Evolutionary conservation across 192 early-diverging fungal species (phyloP).

Genomic region (Allomyces arbusculus): DNA sequence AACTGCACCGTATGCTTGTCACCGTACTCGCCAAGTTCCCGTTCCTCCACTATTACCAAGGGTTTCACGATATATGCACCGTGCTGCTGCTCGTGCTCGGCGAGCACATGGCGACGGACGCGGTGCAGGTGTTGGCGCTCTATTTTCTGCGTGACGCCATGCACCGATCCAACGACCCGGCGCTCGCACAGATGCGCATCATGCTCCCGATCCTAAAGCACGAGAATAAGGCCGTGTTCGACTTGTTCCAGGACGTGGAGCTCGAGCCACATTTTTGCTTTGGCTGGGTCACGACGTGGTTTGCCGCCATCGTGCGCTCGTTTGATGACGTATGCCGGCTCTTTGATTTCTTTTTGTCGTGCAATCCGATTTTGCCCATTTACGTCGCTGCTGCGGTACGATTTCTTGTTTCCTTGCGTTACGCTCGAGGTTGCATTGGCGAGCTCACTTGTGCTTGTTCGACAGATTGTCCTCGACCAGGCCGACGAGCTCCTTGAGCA

Average conservation of each 20-base stretch:
- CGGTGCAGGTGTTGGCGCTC: conserved; percentile 1
- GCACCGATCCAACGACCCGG: conserved; percentile 5
- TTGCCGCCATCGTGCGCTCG: conserved; percentile 11
- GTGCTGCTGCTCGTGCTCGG: conserved; percentile 11
- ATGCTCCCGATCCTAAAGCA: conserved; percentile 9
- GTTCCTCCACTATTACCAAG: conserved; percentile 18
- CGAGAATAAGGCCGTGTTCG: conserved; percentile 1
- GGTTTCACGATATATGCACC: conserved; percentile 16
- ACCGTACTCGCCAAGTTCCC: no score
- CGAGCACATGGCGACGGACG: not conserved
- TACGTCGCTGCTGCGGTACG: conserved; percentile 10
- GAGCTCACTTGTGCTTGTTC: no score
- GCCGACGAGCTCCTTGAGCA: not conserved
- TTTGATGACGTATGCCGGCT: conserved; percentile 5
- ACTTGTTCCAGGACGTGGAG: conserved; percentile 2
- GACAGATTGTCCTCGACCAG: not conserved
- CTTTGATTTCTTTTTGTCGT: conserved; percentile 15
- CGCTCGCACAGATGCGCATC: conserved; percentile 8
- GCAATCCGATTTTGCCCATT: conserved; percentile 12
- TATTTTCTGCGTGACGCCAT: conserved; percentile 17
- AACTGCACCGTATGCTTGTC: no score
- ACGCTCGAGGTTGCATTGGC: no score
- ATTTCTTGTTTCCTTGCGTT: no score
- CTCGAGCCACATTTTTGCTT: conserved; percentile 15
- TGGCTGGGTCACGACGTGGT: conserved; percentile 20